A percentile compares a stretch with the other conserved stretches of the same genome.
Conservation (phyloP, 768 basidiomycete genomes). For the Lyophyllum atratum region DNA sequence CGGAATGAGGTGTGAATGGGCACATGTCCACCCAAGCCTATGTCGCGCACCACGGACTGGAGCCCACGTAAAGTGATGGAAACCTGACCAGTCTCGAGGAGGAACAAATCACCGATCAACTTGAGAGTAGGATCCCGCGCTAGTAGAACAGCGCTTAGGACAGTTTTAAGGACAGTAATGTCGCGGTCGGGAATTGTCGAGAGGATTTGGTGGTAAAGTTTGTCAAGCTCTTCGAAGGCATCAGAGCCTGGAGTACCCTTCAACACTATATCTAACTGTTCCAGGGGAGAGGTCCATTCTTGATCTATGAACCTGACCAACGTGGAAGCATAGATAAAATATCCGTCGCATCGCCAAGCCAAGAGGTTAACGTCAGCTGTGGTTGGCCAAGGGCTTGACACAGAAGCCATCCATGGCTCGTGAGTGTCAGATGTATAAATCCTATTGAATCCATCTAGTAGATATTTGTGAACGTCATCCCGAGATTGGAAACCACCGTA, state of each 20-base stretch:
- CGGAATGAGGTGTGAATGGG: background rate
- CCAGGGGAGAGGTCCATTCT: background rate
- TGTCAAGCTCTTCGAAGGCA: background rate
- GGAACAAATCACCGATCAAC: background rate
- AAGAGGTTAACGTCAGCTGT: background rate
- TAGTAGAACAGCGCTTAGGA: background rate
- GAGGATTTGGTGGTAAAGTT: background rate
- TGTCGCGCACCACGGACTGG: background rate
- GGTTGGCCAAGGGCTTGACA: constrained; percentile 4
- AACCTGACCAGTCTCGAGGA: background rate
- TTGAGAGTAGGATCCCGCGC: background rate
- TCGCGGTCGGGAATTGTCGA: background rate
- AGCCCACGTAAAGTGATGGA: background rate
- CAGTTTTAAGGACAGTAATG: background rate
- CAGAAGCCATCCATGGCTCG: background rate
- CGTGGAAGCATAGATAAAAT: constrained; percentile 13
- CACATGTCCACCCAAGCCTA: background rate
- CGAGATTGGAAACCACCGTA: background rate
- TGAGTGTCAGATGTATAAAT: background rate
- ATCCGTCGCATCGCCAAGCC: constrained; percentile 1
- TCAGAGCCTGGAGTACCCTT: background rate
- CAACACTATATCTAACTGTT: background rate
- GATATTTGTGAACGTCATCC: background rate
- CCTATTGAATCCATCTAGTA: background rate
- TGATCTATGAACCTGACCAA: constrained; percentile 1